A percentile compares a stretch with the other conserved stretches of the same genome.
phyloP scores from a whole-genome alignment of 805 yeast genomes.

The Ogataea thermomethanolica region DNA sequence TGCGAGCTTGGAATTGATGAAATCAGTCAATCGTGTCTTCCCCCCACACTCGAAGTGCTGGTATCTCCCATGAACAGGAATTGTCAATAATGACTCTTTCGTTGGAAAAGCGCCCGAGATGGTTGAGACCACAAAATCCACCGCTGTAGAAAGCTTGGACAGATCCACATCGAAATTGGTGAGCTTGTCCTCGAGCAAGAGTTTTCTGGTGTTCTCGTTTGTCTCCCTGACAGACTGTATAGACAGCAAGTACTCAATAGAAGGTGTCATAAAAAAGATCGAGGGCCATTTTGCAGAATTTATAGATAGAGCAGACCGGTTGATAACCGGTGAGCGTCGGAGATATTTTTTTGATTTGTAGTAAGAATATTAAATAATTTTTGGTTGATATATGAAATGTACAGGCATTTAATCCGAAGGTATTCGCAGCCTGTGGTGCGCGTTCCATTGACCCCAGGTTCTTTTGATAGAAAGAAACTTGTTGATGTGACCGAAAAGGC shows the following conservation, averaged over 20 bases:
- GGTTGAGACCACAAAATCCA: constrained; percentile 44
- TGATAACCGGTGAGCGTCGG: constrained; percentile 21
- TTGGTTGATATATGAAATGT: not conserved
- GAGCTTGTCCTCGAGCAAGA: constrained; percentile 36
- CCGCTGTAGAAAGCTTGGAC: constrained; percentile 38
- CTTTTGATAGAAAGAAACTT: constrained; percentile 3
- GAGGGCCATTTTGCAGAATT: not conserved
- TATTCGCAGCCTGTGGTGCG: constrained; percentile 2
- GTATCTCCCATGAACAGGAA: constrained; percentile 69
- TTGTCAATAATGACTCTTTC: constrained; percentile 36
- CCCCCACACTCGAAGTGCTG: constrained; percentile 58
- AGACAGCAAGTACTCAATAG: constrained; percentile 38
- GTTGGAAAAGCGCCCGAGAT: constrained; percentile 44
- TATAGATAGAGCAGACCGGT: constrained; percentile 3
- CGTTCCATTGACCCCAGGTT: constrained; percentile 1
- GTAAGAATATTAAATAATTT: not conserved
- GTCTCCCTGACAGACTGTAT: constrained; percentile 56
- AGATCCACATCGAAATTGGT: constrained; percentile 46
- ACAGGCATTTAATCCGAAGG: not conserved
- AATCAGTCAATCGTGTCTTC: constrained; percentile 39
- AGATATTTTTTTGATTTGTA: constrained; percentile 7
- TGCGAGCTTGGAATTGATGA: constrained; percentile 39
- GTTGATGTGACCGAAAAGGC: constrained; percentile 7
- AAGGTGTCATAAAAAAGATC: constrained; percentile 2
- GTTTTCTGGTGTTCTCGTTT: constrained; percentile 39